Percentiles rank a stretch among this genome's conserved stretches.
Conservation (phyloP, 768 basidiomycete species). For the Lentinula sp. region DNA sequence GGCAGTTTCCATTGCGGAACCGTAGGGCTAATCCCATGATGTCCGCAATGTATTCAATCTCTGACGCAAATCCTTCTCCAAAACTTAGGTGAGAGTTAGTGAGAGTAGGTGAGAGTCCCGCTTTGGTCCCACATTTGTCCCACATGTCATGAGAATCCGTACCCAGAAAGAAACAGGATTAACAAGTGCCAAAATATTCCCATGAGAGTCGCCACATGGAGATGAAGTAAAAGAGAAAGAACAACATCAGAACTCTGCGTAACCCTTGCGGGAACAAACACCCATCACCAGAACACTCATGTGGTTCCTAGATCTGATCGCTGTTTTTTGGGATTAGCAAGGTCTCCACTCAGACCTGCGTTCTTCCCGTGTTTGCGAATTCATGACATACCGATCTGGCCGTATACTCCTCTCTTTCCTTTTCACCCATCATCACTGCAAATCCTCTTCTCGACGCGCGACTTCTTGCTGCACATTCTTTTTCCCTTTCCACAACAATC, state of each 20-base stretch:
- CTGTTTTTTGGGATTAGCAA: not conserved
- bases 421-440: constrained; percentile 1
- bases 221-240: not conserved
- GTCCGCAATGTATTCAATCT: no score
- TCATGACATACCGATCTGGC: constrained; percentile 3
- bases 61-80: not conserved
- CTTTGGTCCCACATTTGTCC: not conserved
- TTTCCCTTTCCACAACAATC: not conserved
- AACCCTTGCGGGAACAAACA: not conserved
- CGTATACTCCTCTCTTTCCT: not conserved
- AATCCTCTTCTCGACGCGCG: not conserved
- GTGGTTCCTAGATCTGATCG: constrained; percentile 2
- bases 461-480: not conserved
- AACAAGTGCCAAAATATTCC: not conserved
- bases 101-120: no score
- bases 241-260: not conserved
- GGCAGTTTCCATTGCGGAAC: not conserved
- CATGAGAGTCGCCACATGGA: not conserved
- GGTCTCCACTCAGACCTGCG: not conserved
- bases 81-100: not conserved
- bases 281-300: not conserved
- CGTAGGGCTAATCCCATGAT: not conserved
- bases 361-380: constrained; percentile 2
- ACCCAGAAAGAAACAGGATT: not conserved
- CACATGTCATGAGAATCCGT: not conserved